Evolutionary conservation across 2,329 filamentous ascomycete species (phyloP), one percentile per base, ranked within the genome.

Genomic region (Davidsoniella neocaledoniae): DNA sequence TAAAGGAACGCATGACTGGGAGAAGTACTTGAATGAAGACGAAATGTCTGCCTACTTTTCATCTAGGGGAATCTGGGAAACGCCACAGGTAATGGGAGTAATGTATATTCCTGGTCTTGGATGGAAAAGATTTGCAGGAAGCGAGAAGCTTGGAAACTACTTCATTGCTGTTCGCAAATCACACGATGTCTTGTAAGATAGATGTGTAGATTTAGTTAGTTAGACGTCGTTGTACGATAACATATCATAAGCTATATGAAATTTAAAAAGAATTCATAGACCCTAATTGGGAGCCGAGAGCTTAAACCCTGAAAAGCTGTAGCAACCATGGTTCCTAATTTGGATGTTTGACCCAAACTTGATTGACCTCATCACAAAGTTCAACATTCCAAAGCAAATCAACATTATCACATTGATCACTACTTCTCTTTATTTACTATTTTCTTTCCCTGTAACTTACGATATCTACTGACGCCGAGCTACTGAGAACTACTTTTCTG

Each of bases 1-100:
- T 8, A 77, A 76, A 55, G 91, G 91, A 1, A 98, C 91, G 43
- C 91, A 98, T 66, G 87, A 95, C 63, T 98, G 91, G 91, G 72
- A 73, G 55, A 94, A 96, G 68, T 98, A 96, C 66, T 81, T 98
- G 56, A 91, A 95, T 61, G 83, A 85, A 55, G 70, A 76, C 12
- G 90, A 96, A 70, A 63, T 94, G 59, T 68, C 73, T 57, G 66
- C 62, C 1, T 70, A 74, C 61, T 74, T 81, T 56, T 62, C 67
- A 49, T 65, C 62, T 50, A 68, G 67, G 56, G 63, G 67, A 53
- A 70, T 66, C 1, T 90, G 81, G 81, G 72, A 69, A 62, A 70
- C 60, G 57, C 72, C 71, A 38, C 67, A 68, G 59, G 73, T 81
- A 54, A 79, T 84, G 72, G 91, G 91, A 0, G 86, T 94, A 7